These are phyloP conservation scores for Pseudogymnoascus sp. DNA, from an alignment of 2,329 filamentous ascomycete genomes.

Conservation along the genomic window DNA sequence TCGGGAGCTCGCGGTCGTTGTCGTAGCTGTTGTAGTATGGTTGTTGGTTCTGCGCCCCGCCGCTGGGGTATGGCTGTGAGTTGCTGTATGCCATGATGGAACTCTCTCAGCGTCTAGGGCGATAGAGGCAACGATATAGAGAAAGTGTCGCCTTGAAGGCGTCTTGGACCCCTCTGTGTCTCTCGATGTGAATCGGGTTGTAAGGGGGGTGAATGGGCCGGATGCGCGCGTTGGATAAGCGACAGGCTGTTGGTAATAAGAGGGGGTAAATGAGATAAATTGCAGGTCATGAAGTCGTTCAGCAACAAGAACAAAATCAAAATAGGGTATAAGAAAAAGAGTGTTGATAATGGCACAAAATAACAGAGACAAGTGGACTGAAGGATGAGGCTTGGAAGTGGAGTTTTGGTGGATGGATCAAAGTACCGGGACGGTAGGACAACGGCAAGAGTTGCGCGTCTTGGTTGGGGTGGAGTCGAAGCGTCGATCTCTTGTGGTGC, in stretches of 20 bases:
- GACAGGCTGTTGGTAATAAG: not conserved
- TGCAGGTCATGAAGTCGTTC: constrained; percentile 1
- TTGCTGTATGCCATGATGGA: constrained; percentile 3
- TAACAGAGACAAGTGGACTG: not conserved
- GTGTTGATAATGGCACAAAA: constrained; percentile 3
- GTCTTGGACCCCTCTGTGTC: not conserved
- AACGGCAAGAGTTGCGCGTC: not conserved
- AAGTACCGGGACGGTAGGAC: not conserved
- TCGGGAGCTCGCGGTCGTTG: constrained; percentile 6
- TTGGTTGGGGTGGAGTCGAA: not conserved
- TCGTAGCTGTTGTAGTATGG: constrained; percentile 16
- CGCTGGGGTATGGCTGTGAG: constrained; percentile 13
- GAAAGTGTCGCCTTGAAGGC: not conserved
- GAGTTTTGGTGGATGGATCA: constrained; percentile 1
- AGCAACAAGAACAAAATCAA: constrained; percentile 1
- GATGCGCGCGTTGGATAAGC: not conserved
- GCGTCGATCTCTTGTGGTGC: not conserved
- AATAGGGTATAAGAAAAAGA: constrained; percentile 4
- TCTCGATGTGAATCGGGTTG: not conserved
- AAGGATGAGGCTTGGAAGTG: constrained; percentile 9
- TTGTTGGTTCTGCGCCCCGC: constrained; percentile 13
- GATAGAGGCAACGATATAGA: not conserved
- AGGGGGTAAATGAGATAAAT: not conserved
- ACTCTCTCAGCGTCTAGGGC: not conserved
- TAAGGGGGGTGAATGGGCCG: constrained; percentile 1